Conservation (phyloP, 225 moss, liverwort and hornwort species). For the Lunularia cruciata region DNA sequence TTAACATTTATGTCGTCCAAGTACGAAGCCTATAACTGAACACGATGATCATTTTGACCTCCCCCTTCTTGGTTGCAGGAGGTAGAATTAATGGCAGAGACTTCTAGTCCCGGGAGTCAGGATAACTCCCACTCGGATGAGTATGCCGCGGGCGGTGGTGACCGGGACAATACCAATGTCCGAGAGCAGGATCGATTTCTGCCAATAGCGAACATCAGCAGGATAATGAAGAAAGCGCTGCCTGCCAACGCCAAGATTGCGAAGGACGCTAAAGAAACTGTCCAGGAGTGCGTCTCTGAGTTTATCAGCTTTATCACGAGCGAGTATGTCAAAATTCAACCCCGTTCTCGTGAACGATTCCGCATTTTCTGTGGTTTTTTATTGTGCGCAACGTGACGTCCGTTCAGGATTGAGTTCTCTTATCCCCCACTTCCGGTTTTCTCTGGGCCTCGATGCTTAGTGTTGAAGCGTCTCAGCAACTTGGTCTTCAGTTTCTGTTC, state of each 20-base stretch:
- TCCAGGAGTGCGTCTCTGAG: constrained; percentile 98
- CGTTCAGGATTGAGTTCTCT: not conserved
- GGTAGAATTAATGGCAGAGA: constrained; percentile 73
- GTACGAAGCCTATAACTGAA: not conserved
- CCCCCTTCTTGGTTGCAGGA: constrained; percentile 23
- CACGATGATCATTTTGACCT: not conserved
- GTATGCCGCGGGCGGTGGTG: constrained; percentile 85
- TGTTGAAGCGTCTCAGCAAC: too few species aligned
- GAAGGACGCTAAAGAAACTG: constrained; percentile 95
- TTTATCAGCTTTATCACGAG: constrained; percentile 97
- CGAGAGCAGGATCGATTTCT: constrained; percentile 96
- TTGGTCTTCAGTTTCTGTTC: not conserved
- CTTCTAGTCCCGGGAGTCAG: constrained; percentile 74
- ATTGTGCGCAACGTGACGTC: not conserved
- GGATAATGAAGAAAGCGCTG: constrained; percentile 94
- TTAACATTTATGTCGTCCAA: not conserved
- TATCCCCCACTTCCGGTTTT: too few species aligned
- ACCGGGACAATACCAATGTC: constrained; percentile 83
- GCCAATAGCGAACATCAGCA: constrained; percentile 94
- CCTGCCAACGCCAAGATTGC: constrained; percentile 99
- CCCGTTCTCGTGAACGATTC: not conserved
- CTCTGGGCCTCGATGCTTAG: too few species aligned
- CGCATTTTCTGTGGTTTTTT: not conserved
- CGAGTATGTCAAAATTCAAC: constrained; percentile 72
- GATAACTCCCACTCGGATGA: constrained; percentile 94